Evolutionary conservation across 1,139 yeast species (phyloP), one percentile per base, ranked within the genome.

Genomic region (Geotrichum citri-aurantii): DNA sequence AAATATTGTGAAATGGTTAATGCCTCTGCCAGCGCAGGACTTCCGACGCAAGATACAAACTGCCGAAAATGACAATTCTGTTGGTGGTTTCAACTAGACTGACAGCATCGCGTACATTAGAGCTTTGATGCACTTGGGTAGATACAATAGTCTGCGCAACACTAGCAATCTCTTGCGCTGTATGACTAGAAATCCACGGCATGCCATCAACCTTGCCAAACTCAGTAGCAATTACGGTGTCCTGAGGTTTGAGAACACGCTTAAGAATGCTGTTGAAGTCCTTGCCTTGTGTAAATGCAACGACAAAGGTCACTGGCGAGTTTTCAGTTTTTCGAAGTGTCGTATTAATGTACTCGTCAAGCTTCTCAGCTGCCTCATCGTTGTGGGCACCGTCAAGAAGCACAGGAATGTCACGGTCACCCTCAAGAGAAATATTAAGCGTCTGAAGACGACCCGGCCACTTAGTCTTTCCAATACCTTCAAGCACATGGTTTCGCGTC

Each of bases 351-450:
- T 75, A 83, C 50, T 74, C 73, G 0, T 79, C 80, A 46, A 93
- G 75, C 66, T 86, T 90, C 27, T 75, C 72, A 0, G 97, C 95
- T 0, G 97, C 96, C 63, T 85, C 84, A 21, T 83, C 84, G 68
- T 93, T 93, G 70, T 93, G 99, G 0, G 98, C 98, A 1, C 99
- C 99, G 72, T 93, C 99, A 1, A 91, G 65, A 7, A 90, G 71
- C 0, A 86, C 0, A 74, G 70, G 1, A 78, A 64, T 1, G 69
- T 60, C 92, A 72, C 1, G 87, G 87, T 3, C 86, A 3, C 31
- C 8, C n/a, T 50, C 55, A 12, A 54, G 40, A 12, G 24, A 48
- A 7, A 55, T 0, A 7, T 56, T 56, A 14, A 68, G 29, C 68
- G 67, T 66, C 59, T 76, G 77, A 52, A 76, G 63, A 11, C 79